Base-by-base conservation (phyloP, 768 basidiomycete genomes). In the Termitomyces sp. region DNA sequence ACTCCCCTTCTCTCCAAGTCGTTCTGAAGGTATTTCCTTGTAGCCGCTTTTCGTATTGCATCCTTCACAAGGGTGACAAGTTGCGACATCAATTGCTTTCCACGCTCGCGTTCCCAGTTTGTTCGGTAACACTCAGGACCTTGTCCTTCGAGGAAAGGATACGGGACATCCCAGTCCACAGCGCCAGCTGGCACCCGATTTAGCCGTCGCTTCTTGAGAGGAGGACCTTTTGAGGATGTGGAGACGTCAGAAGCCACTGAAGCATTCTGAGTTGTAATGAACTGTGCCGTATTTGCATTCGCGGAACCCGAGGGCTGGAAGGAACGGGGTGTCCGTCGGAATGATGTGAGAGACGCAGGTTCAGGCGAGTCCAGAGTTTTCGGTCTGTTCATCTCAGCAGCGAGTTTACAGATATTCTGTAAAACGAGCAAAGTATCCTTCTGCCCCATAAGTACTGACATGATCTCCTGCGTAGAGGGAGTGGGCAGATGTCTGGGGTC, bases 121-220 rank as follows among this genome's bases (percentile, higher is more conserved):
- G 74, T 67, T 9, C 71, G 76, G 68, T 92, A 92, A n/a, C 76
- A 74, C 18, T 78, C 67, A 2, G 90, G 88, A 2, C 87, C 90
- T 62, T 92, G 86, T 30, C 88, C 90, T 49, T 77, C 72, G 41
- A 68, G 70, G 61, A 92, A 92, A 6, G 90, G 90, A 67, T 85
- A 92, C 0, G 90, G 90, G 0, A 92, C 81, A 62, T 91, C 88
- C 90, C 90, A 92, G 65, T 91, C 88, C 1, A 69, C 77, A 1
- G 90, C 90, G 11, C 90, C 90, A 22, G 90, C 90, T 35, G 90
- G 90, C 14, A 92, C 88, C 9, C 74, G 71, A 56, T 75, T 76
- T 14, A 91, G 72, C 62, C 81, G 88, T 30, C 88, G 79, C 59
- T 81, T 84, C 70, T 89, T 91, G 6, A 76, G 65, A 14, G 65